Percentiles rank a stretch among this genome's conserved stretches.
phyloP scores from a whole-genome alignment of 257 asterid genomes.

The Eustoma russellianum region DNA sequence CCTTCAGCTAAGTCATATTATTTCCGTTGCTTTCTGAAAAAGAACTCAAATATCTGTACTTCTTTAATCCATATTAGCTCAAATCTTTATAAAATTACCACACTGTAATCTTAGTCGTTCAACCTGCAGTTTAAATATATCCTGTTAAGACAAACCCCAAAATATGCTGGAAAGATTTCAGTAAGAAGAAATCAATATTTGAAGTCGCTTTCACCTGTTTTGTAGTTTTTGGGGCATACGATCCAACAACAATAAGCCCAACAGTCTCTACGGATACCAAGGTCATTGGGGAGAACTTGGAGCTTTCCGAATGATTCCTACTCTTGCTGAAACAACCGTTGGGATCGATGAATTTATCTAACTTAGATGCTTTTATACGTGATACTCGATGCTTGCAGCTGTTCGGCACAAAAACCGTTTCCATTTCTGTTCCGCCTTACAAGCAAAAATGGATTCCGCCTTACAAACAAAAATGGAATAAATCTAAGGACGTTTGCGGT shows the following conservation, averaged over 20 bases:
- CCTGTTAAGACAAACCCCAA: slow-evolving; percentile 9
- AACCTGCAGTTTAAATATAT: slow-evolving; percentile 42
- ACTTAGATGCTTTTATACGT: too few relatives aligned
- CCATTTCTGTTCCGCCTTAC: slow-evolving; percentile 91
- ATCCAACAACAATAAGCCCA: slow-evolving; percentile 91
- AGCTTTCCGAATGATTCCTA: slow-evolving; percentile 76
- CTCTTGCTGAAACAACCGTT: slow-evolving; percentile 87
- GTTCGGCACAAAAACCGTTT: slow-evolving; percentile 91
- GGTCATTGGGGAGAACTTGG: slow-evolving; percentile 65
- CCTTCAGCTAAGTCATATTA: background rate
- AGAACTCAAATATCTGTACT: background rate
- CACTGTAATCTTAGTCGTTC: slow-evolving; percentile 69
- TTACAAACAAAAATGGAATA: too few relatives aligned
- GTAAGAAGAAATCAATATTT: slow-evolving; percentile 3
- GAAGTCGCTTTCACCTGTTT: slow-evolving; percentile 53
- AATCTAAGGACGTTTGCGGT: too few relatives aligned
- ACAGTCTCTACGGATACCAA: slow-evolving; percentile 50
- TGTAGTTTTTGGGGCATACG: slow-evolving; percentile 95
- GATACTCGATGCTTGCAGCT: slow-evolving; percentile 99
- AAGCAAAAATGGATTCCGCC: slow-evolving; percentile 21
- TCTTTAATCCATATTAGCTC: slow-evolving; percentile 42
- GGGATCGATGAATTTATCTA: too few relatives aligned
- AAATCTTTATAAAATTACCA: slow-evolving; percentile 47
- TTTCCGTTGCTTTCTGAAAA: background rate
- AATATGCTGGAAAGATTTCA: slow-evolving; percentile 8